phyloP scores from a whole-genome alignment of 345 rosid species.

The Salix caprea region DNA sequence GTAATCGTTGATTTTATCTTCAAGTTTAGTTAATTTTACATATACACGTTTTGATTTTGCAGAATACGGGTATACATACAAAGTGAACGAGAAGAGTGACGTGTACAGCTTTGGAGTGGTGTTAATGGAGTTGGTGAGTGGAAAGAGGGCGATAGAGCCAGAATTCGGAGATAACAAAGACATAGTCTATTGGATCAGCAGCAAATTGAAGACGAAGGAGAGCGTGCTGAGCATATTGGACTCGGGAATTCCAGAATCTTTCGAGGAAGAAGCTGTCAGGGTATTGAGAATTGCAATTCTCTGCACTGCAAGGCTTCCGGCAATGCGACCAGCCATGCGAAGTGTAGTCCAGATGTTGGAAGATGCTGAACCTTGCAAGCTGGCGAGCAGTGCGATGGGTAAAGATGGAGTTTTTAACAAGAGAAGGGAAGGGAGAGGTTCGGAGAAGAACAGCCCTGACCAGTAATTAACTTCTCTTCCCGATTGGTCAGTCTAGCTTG shows the following conservation, averaged over 20 bases:
- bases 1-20: neutral
- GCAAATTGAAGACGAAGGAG: constrained; percentile 54
- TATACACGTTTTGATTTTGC: constrained; percentile 12
- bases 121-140: constrained; percentile 81
- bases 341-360: constrained; percentile 81
- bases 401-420: constrained; percentile 10
- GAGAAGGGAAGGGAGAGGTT: neutral
- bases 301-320: constrained; percentile 59
- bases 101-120: constrained; percentile 96
- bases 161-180: constrained; percentile 77
- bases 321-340: constrained; percentile 73
- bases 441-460: neutral
- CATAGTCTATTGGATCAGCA: constrained; percentile 69
- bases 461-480: neutral
- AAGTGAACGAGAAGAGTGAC: constrained; percentile 81
- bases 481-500: neutral
- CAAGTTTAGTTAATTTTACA: neutral
- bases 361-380: constrained; percentile 67
- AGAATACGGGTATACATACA: constrained; percentile 87
- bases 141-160: constrained; percentile 70
- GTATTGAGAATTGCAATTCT: constrained; percentile 64
- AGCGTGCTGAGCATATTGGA: constrained; percentile 57
- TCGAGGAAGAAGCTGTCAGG: constrained; percentile 59
- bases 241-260: constrained; percentile 46
- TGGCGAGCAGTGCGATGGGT: constrained; percentile 40